A percentile compares a stretch with the other conserved stretches of the same genome.
These are phyloP conservation scores for Fusarium denticulatum DNA, from an alignment of 2,329 filamentous ascomycete genomes.

Conservation along the genomic window DNA sequence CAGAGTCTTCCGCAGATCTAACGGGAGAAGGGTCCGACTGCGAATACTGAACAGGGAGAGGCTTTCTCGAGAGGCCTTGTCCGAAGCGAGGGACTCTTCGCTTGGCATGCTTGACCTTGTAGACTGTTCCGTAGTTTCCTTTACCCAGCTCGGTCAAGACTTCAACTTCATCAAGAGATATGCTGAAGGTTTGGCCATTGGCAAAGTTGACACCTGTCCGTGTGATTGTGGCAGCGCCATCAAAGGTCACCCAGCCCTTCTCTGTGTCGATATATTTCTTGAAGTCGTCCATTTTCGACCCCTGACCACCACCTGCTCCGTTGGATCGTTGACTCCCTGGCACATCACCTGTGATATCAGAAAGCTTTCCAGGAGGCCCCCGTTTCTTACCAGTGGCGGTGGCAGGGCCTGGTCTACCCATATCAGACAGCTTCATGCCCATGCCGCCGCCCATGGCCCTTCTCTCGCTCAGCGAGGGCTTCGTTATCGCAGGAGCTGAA, in stretches of 20 bases:
- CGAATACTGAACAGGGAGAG: slow-evolving; percentile 50
- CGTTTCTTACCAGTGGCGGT: slow-evolving; percentile 41
- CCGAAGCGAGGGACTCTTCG: slow-evolving; percentile 67
- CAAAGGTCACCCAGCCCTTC: slow-evolving; percentile 90
- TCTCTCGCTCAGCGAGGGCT: slow-evolving; percentile 73
- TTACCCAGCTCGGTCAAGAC: slow-evolving; percentile 94
- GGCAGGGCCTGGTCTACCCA: slow-evolving; percentile 45
- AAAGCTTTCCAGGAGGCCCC: slow-evolving; percentile 55
- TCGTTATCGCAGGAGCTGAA: slow-evolving; percentile 63
- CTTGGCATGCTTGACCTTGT: slow-evolving; percentile 90
- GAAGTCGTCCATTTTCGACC: slow-evolving; percentile 67
- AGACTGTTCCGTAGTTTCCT: slow-evolving; percentile 98
- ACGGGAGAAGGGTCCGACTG: slow-evolving; percentile 50
- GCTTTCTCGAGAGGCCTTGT: slow-evolving; percentile 63
- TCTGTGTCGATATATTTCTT: slow-evolving; percentile 90
- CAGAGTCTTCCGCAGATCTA: slow-evolving; percentile 43
- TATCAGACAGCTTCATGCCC: slow-evolving; percentile 68
- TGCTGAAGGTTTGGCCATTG: slow-evolving; percentile 88
- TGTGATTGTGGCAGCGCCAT: slow-evolving; percentile 90
- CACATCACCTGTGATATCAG: slow-evolving; percentile 50
- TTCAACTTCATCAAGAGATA: slow-evolving; percentile 95
- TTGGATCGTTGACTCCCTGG: slow-evolving; percentile 44
- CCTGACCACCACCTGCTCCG: slow-evolving; percentile 46
- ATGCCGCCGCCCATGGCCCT: slow-evolving; percentile 54
- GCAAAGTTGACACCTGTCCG: slow-evolving; percentile 92